Percentiles rank a stretch among this genome's conserved stretches.
Conservation (phyloP, 2,329 filamentous ascomycete species). For the Podosphaera fusca region DNA sequence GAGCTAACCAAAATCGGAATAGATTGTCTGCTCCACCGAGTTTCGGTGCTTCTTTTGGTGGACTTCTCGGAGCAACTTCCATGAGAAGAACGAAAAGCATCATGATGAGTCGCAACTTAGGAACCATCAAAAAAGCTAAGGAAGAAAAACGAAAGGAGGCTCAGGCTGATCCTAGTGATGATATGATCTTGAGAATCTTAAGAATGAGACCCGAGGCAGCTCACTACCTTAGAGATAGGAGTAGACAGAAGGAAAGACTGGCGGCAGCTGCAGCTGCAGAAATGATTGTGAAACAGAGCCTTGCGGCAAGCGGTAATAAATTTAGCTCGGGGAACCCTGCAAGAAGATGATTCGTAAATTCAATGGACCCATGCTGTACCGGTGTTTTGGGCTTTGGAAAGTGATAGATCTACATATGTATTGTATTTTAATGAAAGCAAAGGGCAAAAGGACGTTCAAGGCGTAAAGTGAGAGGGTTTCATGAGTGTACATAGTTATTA, state of each 20-base stretch:
- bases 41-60: constrained; percentile 28
- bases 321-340: constrained; percentile 17
- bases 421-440: neutral
- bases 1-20: constrained; percentile 49
- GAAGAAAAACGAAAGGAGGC: constrained; percentile 89
- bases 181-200: constrained; percentile 90
- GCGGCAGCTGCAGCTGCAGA: constrained; percentile 78
- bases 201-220: constrained; percentile 85
- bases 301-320: constrained; percentile 27
- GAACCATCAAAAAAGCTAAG: constrained; percentile 89
- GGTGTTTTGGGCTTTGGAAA: constrained; percentile 2
- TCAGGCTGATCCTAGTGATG: constrained; percentile 88
- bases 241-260: constrained; percentile 80
- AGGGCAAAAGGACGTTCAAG: neutral
- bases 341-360: constrained; percentile 8
- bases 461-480: neutral
- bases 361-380: constrained; percentile 1
- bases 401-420: neutral
- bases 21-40: constrained; percentile 44
- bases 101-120: constrained; percentile 82
- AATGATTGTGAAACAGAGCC: constrained; percentile 82
- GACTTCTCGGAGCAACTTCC: constrained; percentile 44
- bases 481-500: neutral
- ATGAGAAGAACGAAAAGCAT: constrained; percentile 53
- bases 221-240: constrained; percentile 69